Conservation (phyloP, 768 basidiomycete species). For the Hypsizygus marmoreus region DNA sequence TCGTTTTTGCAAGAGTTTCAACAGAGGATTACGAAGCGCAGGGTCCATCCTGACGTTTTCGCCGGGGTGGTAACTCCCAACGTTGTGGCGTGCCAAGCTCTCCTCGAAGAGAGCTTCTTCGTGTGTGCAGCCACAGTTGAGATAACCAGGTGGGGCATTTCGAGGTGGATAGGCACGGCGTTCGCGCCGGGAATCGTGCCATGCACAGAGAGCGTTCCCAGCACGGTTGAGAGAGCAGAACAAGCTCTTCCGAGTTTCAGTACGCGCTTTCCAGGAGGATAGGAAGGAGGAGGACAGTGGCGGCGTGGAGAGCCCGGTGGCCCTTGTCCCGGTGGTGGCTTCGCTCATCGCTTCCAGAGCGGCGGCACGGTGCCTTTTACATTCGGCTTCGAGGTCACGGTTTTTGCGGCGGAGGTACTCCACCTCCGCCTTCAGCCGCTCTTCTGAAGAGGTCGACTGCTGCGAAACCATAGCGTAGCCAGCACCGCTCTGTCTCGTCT, state of each 20-base stretch:
- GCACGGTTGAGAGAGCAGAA: conserved; percentile 86
- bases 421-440: conserved; percentile 49
- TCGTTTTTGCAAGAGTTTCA: conserved; percentile 68
- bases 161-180: conserved; percentile 76
- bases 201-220: conserved; percentile 86
- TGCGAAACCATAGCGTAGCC: conserved; percentile 18
- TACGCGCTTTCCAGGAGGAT: conserved; percentile 69
- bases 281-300: conserved; percentile 53
- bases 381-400: conserved; percentile 63
- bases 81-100: conserved; percentile 73
- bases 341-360: conserved; percentile 27
- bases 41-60: conserved; percentile 90
- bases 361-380: conserved; percentile 48
- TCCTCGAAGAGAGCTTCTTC: conserved; percentile 89
- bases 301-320: conserved; percentile 25
- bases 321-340: conserved; percentile 12
- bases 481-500: conserved; percentile 9
- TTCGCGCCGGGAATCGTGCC: conserved; percentile 88
- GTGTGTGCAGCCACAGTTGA: conserved; percentile 86
- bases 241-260: conserved; percentile 66
- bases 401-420: conserved; percentile 56
- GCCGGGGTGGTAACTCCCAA: conserved; percentile 83
- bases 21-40: conserved; percentile 77
- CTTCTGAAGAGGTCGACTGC: conserved; percentile 24
- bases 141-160: conserved; percentile 73